phyloP scores from a whole-genome alignment of 1,284 basidiomycete genomes.

The Cystobasidium pallidum region DNA sequence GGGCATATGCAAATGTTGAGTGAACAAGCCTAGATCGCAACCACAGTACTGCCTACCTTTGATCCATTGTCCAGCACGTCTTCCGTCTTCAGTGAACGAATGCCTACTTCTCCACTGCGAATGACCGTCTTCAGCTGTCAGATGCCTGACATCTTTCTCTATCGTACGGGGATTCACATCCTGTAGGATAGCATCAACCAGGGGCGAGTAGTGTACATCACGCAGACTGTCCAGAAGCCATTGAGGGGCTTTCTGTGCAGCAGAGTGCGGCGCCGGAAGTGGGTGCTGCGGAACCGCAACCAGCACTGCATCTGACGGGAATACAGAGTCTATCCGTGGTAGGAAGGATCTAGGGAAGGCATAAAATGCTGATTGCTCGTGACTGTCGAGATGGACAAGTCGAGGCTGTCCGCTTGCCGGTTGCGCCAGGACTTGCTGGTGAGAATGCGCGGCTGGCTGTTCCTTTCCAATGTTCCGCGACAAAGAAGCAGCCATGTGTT shows the following conservation, averaged over 20 bases:
- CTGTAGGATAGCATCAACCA: constrained; percentile 31
- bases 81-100: constrained; percentile 37
- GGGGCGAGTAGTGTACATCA: constrained; percentile 30
- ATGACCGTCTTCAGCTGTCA: constrained; percentile 42
- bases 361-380: constrained; percentile 18
- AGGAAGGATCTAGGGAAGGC: constrained; percentile 11
- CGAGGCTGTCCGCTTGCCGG: not conserved
- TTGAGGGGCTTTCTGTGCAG: not conserved
- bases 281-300: constrained; percentile 20
- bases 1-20: not conserved
- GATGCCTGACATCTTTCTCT: constrained; percentile 37
- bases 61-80: constrained; percentile 39
- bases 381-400: not conserved
- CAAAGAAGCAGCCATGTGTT: not conserved
- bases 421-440: constrained; percentile 24
- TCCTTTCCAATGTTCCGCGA: not conserved
- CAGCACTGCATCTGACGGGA: constrained; percentile 29
- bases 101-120: constrained; percentile 32
- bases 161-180: constrained; percentile 17
- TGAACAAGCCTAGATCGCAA: not conserved
- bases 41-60: not conserved
- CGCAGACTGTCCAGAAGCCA: constrained; percentile 30
- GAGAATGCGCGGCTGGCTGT: no score
- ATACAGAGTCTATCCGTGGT: constrained; percentile 16
- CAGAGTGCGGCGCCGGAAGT: not conserved